Conservation (phyloP, 768 basidiomycete species). For the Rhodotorula babjevae region DNA sequence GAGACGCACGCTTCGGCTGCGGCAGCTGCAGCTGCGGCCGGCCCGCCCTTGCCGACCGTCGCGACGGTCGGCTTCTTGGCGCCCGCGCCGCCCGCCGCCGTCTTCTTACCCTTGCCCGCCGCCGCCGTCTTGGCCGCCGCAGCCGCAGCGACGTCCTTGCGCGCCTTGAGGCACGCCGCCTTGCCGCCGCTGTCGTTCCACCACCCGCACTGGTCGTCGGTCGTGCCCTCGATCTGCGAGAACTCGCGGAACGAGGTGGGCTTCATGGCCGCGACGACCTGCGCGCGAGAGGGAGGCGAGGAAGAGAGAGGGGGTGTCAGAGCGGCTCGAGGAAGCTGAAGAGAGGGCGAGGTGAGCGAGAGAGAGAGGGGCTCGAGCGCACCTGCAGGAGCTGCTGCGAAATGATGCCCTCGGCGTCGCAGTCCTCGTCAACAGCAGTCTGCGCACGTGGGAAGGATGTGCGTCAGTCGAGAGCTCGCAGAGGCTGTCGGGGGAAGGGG, state of each 20-base stretch:
- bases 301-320: not conserved
- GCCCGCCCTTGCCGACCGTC: not conserved
- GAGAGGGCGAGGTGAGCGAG: not conserved
- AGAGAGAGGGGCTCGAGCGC: not conserved
- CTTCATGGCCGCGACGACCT: conserved; percentile 19
- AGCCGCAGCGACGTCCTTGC: not conserved
- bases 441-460: not conserved
- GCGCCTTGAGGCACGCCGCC: not conserved
- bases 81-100: not conserved
- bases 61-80: not conserved
- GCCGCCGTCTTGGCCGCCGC: not conserved
- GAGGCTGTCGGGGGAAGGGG: too few relatives aligned
- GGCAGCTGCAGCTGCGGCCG: not conserved
- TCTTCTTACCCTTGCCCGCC: not conserved
- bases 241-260: conserved; percentile 13
- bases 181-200: conserved; percentile 9
- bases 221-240: conserved; percentile 18
- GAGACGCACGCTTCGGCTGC: too few relatives aligned
- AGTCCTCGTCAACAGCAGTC: conserved; percentile 11
- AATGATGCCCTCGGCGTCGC: conserved; percentile 13
- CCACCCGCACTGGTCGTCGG: conserved; percentile 12
- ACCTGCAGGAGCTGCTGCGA: conserved; percentile 18
- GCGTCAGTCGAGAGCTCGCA: too few relatives aligned
- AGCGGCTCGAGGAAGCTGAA: not conserved
- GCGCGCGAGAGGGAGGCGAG: not conserved